These are phyloP conservation scores for Hypomyces rosellus DNA, from an alignment of 2,329 filamentous ascomycete species.

Conservation along the genomic window DNA sequence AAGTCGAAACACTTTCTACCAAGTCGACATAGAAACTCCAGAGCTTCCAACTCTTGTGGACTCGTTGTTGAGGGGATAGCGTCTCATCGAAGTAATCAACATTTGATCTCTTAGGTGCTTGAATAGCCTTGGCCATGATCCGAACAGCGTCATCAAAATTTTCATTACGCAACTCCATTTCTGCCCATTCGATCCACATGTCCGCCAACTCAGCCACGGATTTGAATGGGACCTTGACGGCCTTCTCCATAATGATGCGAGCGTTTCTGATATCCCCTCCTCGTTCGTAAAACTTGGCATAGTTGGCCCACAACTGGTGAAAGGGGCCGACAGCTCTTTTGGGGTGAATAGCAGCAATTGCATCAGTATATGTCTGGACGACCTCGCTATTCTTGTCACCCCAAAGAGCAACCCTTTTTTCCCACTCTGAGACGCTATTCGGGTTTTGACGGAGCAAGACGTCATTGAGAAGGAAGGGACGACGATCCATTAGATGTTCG, in stretches of 20 bases:
- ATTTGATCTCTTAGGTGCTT: slow-evolving; percentile 92
- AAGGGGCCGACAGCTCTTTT: slow-evolving; percentile 93
- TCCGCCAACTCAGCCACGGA: slow-evolving; percentile 95
- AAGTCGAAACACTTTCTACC: slow-evolving; percentile 83
- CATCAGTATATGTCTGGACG: slow-evolving; percentile 89
- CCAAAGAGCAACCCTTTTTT: slow-evolving; percentile 94
- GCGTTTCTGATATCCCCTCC: slow-evolving; percentile 80
- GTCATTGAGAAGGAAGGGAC: slow-evolving; percentile 94
- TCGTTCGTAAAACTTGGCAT: slow-evolving; percentile 93
- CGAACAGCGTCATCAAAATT: slow-evolving; percentile 92
- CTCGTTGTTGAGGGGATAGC: slow-evolving; percentile 85
- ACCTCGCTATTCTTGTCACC: slow-evolving; percentile 87
- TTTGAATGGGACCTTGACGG: slow-evolving; percentile 95
- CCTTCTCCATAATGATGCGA: slow-evolving; percentile 92
- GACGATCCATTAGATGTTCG: slow-evolving; percentile 93
- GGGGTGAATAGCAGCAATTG: slow-evolving; percentile 85
- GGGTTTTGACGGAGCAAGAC: slow-evolving; percentile 93
- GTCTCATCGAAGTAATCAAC: slow-evolving; percentile 99
- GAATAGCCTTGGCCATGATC: slow-evolving; percentile 95
- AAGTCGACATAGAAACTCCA: slow-evolving; percentile 99
- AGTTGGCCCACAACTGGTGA: slow-evolving; percentile 92
- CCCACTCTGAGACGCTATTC: slow-evolving; percentile 93
- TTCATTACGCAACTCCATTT: slow-evolving; percentile 93
- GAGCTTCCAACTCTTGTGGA: slow-evolving; percentile 98
- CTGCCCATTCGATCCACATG: slow-evolving; percentile 98